Conservation (phyloP, 306 rosid species). For the Malus fusca region DNA sequence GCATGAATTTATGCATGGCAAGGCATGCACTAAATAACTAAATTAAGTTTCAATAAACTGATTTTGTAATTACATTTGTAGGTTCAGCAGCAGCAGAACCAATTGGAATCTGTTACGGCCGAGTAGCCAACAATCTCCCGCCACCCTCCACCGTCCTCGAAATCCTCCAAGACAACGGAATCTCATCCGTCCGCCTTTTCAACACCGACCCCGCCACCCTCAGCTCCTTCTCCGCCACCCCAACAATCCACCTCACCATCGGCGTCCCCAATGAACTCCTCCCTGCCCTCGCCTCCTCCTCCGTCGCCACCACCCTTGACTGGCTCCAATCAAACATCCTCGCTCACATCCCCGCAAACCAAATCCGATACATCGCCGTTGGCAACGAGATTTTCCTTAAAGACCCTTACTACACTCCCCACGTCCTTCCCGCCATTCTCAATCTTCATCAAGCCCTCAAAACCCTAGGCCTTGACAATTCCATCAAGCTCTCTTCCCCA, state of each 20-base stretch:
- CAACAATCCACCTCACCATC: constrained; percentile 12
- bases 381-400: constrained; percentile 27
- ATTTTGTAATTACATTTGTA: not conserved
- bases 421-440: constrained; percentile 21
- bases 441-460: constrained; percentile 28
- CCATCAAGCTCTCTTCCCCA: constrained; percentile 25
- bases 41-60: not conserved
- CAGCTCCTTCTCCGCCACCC: constrained; percentile 10
- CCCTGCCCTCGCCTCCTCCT: constrained; percentile 16
- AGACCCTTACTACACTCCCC: constrained; percentile 22
- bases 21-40: not conserved
- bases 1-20: not conserved
- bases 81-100: not conserved
- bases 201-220: constrained; percentile 13
- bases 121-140: constrained; percentile 20
- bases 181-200: constrained; percentile 17
- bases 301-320: not conserved
- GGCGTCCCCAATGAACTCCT: constrained; percentile 35
- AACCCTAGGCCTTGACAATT: constrained; percentile 11
- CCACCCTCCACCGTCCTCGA: not conserved
- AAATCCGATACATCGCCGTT: constrained; percentile 24
- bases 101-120: constrained; percentile 27
- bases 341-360: not conserved
- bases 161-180: constrained; percentile 15
- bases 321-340: constrained; percentile 29